Percentiles rank a stretch among this genome's conserved stretches.
Evolutionary conservation across 2,329 filamentous ascomycete species (phyloP).

Genomic region (Blastomyces emzantsi): DNA sequence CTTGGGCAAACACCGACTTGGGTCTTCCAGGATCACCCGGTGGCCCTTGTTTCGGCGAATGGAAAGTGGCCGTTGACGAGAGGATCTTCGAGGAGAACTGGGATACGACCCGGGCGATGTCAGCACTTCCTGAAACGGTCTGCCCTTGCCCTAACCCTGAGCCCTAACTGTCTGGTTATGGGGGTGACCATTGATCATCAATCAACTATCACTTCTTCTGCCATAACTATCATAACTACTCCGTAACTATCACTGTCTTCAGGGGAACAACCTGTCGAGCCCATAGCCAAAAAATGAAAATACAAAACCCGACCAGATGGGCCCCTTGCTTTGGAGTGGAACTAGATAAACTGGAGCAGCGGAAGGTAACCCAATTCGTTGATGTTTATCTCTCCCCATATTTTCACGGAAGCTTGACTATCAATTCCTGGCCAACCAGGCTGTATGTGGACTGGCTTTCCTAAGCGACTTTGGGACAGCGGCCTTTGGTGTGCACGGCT

Average conservation of each 20-base stretch:
- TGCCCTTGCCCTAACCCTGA: constrained; percentile 7
- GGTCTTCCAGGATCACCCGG: background rate
- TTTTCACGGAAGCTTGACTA: background rate
- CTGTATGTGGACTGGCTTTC: background rate
- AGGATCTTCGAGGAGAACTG: background rate
- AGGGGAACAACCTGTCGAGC: background rate
- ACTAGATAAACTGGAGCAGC: background rate
- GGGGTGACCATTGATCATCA: no score
- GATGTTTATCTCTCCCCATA: no score
- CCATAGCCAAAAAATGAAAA: background rate
- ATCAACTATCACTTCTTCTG: no score
- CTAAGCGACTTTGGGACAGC: background rate
- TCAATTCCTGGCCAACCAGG: background rate
- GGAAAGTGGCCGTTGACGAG: background rate
- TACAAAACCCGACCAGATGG: background rate
- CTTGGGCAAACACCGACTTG: background rate
- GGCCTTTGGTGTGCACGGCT: background rate
- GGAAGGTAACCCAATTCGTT: constrained; percentile 1
- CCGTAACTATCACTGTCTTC: background rate
- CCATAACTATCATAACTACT: no score
- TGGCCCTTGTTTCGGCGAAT: background rate
- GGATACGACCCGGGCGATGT: background rate
- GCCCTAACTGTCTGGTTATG: background rate
- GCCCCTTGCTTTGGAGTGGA: background rate
- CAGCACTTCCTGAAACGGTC: background rate